Base-by-base conservation (phyloP, 495 filamentous ascomycete species). In the Daldinia decipiens region DNA sequence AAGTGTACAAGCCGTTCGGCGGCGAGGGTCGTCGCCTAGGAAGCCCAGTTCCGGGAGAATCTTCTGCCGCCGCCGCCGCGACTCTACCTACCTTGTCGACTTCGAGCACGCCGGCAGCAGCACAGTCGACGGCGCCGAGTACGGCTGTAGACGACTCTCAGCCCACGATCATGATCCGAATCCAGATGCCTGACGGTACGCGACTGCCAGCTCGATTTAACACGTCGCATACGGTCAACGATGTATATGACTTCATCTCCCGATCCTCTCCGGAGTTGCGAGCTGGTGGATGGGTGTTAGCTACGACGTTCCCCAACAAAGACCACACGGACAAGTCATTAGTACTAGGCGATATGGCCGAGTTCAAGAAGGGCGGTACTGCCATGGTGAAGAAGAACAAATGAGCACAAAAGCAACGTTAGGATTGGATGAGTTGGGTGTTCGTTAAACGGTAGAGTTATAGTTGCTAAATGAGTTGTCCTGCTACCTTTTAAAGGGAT, bases 231-330 rank as follows among this genome's bases (percentile, higher is more conserved):
- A 98, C 94, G 0, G 87, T 99, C 62, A 93, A 91, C 27, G 93
- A 98, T 72, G 89, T 99, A 27, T 98, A 98, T 76, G 81, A 85
- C 15, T 98, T 98, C 75, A 89, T 99, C 65, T 79, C 87, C 51
- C 86, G 88, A 3, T 86, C 93, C 5, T 92, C 85, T 47, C 79
- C 90, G 0, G 81, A 80, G 11, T 85, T 87, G 64, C 83, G 81
- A 55, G 74, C 79, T 45, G 86, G 94, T 19, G 72, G 82, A 11
- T 99, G 93, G 86, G 90, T 91, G 7, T 78, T 99, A 60, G 94
- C 97, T 77, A 99, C 95, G 1, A 98, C 96, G 0, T 98, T 98
- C 79, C 95, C 96, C 2, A 97, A 90, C 79, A 97, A 93, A 81
- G 95, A 98, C 72, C 86, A 98, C 57, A 90, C 82, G 19, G 93